Base-by-base conservation (phyloP, 352 stramenopile species). In the Plasmopara halstedii region DNA sequence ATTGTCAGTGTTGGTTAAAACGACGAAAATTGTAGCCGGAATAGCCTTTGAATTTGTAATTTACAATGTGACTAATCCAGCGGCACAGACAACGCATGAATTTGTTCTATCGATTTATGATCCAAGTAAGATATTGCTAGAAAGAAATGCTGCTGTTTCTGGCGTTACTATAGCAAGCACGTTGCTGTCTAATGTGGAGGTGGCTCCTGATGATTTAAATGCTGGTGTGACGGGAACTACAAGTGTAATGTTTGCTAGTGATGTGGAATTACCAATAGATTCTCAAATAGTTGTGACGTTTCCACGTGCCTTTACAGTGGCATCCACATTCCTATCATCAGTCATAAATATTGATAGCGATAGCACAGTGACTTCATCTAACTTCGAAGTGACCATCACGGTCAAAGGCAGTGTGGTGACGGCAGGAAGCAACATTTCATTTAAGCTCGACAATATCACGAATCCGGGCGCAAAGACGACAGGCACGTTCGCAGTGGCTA, bases 401-500 rank as follows among this genome's bases (percentile, higher is more conserved):
- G 25, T 83, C 17, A 44, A 18, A 0, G 50, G 35, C 15, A 76
- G 27, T 17, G 48, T 39, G 0, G 58, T 80, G 26, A 11, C 33
- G 2, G 45, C 52, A 7, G 56, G 64, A 0, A 8, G 51, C 7
- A 46, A 23, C 1, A 56, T 82, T 17, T 69, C 67, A 25, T n/a
- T n/a, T n/a, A n/a, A n/a, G n/a, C n/a, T n/a, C n/a, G n/a, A n/a
- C n/a, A n/a, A n/a, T n/a, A n/a, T n/a, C n/a, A n/a, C n/a, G n/a
- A n/a, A n/a, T n/a, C n/a, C n/a, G n/a, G n/a, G n/a, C n/a, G n/a
- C n/a, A n/a, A n/a, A n/a, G n/a, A n/a, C n/a, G n/a, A n/a, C n/a
- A n/a, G n/a, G n/a, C n/a, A n/a, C n/a, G n/a, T 85, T 83, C 44
- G 20, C 38, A 3, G 3, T 85, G 36, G 40, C 26, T 32, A 75